A percentile compares a stretch with the other conserved stretches of the same genome.
phyloP scores from a whole-genome alignment of 2,329 filamentous ascomycete genomes.

The Diaporthe citriasiana region DNA sequence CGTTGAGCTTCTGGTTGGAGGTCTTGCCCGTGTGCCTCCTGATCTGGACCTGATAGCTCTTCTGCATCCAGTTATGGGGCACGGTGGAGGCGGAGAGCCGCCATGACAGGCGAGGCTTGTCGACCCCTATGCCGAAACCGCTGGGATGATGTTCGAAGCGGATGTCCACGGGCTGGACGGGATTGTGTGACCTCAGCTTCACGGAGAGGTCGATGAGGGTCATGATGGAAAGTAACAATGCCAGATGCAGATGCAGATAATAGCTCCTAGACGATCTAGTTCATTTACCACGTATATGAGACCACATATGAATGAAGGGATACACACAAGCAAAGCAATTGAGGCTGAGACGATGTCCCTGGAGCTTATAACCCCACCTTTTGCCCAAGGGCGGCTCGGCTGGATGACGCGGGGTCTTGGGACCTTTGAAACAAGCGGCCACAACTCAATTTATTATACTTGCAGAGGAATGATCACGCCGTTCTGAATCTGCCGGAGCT shows the following conservation, averaged over 20 bases:
- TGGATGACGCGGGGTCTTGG: constrained; percentile 31
- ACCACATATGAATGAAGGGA: not conserved
- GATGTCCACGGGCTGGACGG: constrained; percentile 21
- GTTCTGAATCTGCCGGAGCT: not conserved
- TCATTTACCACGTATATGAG: not conserved
- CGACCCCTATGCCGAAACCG: constrained; percentile 39
- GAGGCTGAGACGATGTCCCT: not conserved
- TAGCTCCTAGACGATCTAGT: too few relatives aligned
- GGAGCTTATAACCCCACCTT: constrained; percentile 32
- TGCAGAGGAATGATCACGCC: constrained; percentile 1
- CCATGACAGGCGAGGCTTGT: constrained; percentile 39
- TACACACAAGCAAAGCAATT: not conserved
- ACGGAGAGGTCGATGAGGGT: constrained; percentile 29
- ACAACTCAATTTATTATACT: constrained; percentile 4
- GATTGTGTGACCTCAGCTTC: not conserved
- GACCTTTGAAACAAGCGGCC: constrained; percentile 27
- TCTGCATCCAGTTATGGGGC: constrained; percentile 34
- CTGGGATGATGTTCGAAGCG: constrained; percentile 41
- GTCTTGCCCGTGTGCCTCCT: not conserved
- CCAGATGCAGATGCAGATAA: not conserved
- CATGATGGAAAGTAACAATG: not conserved
- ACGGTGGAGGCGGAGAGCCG: constrained; percentile 18
- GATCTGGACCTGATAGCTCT: constrained; percentile 36
- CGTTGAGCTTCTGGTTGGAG: not conserved
- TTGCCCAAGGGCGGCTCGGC: not conserved